Evolutionary conservation across 768 basidiomycete genomes (phyloP), one percentile per base, ranked within the genome.

Genomic region (Fibroporia radiculosa): DNA sequence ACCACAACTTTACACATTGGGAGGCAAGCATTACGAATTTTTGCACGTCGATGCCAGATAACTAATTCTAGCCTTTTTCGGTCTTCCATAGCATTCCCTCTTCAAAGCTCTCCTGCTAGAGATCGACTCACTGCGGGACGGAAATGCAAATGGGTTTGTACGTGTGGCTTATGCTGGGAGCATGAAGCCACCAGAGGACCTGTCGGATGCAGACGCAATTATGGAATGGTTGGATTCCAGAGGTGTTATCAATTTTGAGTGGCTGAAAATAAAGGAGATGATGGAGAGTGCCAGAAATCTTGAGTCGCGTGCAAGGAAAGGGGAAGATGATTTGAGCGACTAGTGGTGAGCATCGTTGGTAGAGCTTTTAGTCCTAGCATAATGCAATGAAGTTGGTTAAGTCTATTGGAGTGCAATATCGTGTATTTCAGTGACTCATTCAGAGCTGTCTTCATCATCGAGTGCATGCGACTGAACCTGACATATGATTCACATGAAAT

Each of bases 151-250:
- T n/a, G 56, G 61, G 4, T 88, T 81, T 61, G 72, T 81, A 53
- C 74, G 73, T 22, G 69, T 84, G 19, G 74, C 80, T 6, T 78
- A 71, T 53, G 62, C 67, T 7, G 73, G 71, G 22, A 76, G 76
- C 2, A 64, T 64, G 50, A 56, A 70, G 45, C 84, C 84, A 16
- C 88, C 88, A 0, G 62, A 77, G 31, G 80, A 90, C 54, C 65
- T 82, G 26, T 60, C 68, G 11, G 78, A 90, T 54, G 83, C 82
- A n/a, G 85, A 91, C 55, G 77, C 65, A n/a, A 68, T 90, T 28
- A 82, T 82, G 66, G 83, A 86, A 19, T 89, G 86, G 85, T 70
- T 92, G 8, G 87, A 88, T 48, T 63, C 78, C 48, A 71, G 85
- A 27, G 71, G 73, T 14, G 60, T 85, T 33, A 80, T 90, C 46